Percentiles rank a stretch among this genome's conserved stretches.
Evolutionary conservation across 2,329 filamentous ascomycete genomes (phyloP).

Genomic region (Lachnellula hyalina): DNA sequence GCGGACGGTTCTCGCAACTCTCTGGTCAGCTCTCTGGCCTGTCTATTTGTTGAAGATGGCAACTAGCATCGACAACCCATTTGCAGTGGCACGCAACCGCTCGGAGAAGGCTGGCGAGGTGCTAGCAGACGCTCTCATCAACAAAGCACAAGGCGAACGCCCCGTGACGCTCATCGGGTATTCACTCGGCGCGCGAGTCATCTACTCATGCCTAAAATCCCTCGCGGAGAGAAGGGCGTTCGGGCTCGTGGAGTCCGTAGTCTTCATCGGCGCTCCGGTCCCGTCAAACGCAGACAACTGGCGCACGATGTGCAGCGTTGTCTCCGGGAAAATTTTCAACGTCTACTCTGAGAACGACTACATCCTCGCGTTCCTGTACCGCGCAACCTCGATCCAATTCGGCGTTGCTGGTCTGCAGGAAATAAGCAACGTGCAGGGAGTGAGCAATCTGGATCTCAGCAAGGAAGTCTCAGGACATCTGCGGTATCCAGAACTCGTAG

Average conservation of each 20-base stretch:
- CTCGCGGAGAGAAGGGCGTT: conserved; percentile 59
- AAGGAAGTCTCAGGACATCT: conserved; percentile 62
- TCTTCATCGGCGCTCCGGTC: conserved; percentile 77
- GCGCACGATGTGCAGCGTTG: conserved; percentile 71
- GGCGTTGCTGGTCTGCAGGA: conserved; percentile 80
- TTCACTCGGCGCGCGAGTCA: conserved; percentile 55
- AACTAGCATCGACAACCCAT: conserved; percentile 55
- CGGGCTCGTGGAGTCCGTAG: conserved; percentile 58
- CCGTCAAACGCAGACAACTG: conserved; percentile 69
- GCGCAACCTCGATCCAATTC: conserved; percentile 73
- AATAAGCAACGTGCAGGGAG: conserved; percentile 58
- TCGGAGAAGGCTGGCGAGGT: conserved; percentile 57
- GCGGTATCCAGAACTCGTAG: conserved; percentile 61
- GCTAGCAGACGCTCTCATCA: conserved; percentile 62
- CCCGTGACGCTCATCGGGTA: conserved; percentile 58
- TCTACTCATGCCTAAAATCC: conserved; percentile 56
- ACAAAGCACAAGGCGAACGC: conserved; percentile 67
- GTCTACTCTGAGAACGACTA: conserved; percentile 85
- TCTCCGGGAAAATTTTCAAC: conserved; percentile 80
- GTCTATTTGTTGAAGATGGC: conserved; percentile 46
- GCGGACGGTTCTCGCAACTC: conserved; percentile 38
- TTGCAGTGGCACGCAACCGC: conserved; percentile 51
- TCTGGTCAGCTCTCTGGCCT: conserved; percentile 46
- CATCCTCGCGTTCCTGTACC: conserved; percentile 81
- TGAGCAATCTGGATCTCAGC: conserved; percentile 53